Evolutionary conservation across 768 basidiomycete species (phyloP).

Genomic region (Leccinum barrowsii): DNA sequence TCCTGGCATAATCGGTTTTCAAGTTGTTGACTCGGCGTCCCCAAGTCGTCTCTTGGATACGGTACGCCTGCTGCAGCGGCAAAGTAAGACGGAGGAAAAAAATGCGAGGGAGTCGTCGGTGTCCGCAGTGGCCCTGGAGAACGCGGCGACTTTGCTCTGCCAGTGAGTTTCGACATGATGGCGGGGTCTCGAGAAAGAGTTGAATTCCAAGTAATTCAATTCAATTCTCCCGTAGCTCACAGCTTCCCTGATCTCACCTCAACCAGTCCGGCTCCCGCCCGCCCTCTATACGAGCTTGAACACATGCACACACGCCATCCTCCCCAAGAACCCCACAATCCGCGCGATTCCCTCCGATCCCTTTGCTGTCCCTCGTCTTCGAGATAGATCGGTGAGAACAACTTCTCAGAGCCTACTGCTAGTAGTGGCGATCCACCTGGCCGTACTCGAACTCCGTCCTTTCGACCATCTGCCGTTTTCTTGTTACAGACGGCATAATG

Average conservation of each 20-base stretch:
- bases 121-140: conserved; percentile 37
- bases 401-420: neutral
- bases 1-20: neutral
- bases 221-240: neutral
- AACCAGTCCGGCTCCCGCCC: conserved; percentile 51
- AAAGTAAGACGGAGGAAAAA: conserved; percentile 55
- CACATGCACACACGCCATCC: conserved; percentile 29
- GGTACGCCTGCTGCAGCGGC: conserved; percentile 46
- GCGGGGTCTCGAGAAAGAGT: neutral
- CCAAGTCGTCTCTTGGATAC: conserved; percentile 16
- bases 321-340: conserved; percentile 38
- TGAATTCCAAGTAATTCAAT: neutral
- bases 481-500: conserved; percentile 42
- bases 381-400: conserved; percentile 26
- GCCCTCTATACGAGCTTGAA: conserved; percentile 26
- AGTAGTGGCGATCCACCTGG: conserved; percentile 28
- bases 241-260: conserved; percentile 28
- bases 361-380: conserved; percentile 41
- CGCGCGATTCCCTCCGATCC: conserved; percentile 37
- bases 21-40: conserved; percentile 2
- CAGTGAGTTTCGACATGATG: conserved; percentile 12
- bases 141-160: conserved; percentile 40
- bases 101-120: conserved; percentile 33
- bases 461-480: conserved; percentile 39
- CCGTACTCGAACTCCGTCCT: conserved; percentile 59